phyloP scores from a whole-genome alignment of 495 filamentous ascomycete genomes.

The Podospora didyma region DNA sequence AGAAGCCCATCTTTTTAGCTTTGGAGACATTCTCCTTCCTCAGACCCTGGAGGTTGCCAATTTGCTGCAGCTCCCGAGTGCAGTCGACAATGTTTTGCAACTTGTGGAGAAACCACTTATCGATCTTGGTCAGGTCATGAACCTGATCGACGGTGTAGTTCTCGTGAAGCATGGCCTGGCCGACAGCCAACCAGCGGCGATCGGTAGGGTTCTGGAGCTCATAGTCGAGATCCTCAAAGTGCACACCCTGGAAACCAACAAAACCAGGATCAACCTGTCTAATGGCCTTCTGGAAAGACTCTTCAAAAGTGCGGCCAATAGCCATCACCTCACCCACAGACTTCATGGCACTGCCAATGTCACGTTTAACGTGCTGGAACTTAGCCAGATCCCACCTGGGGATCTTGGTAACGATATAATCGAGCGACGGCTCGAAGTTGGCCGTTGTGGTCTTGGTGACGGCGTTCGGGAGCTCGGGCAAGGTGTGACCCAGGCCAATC shows the following conservation, averaged over 20 bases:
- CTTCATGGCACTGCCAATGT: constrained; percentile 97
- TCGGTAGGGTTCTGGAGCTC: constrained; percentile 89
- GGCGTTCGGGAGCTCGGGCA: constrained; percentile 93
- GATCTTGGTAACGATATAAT: constrained; percentile 98
- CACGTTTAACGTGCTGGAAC: constrained; percentile 97
- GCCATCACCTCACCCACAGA: constrained; percentile 99
- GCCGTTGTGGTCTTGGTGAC: constrained; percentile 98
- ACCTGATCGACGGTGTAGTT: constrained; percentile 86
- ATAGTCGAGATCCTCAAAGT: constrained; percentile 90
- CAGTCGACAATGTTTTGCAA: constrained; percentile 93
- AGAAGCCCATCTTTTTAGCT: constrained; percentile 97
- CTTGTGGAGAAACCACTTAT: constrained; percentile 97
- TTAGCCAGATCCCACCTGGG: constrained; percentile 96
- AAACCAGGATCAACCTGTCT: constrained; percentile 91
- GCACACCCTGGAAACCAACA: constrained; percentile 89
- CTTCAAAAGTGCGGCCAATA: constrained; percentile 95
- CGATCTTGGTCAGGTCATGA: constrained; percentile 93
- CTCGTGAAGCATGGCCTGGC: constrained; percentile 96
- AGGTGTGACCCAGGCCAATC: constrained; percentile 89
- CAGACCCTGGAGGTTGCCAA: constrained; percentile 80
- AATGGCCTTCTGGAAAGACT: constrained; percentile 98
- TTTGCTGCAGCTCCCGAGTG: constrained; percentile 77
- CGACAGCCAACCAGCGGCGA: constrained; percentile 93
- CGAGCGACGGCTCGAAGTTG: constrained; percentile 95
- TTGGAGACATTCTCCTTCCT: constrained; percentile 82